Percentiles rank a stretch among this genome's conserved stretches.
Conservation (phyloP, 768 basidiomycete species). For the Asterophora lycoperdoides region DNA sequence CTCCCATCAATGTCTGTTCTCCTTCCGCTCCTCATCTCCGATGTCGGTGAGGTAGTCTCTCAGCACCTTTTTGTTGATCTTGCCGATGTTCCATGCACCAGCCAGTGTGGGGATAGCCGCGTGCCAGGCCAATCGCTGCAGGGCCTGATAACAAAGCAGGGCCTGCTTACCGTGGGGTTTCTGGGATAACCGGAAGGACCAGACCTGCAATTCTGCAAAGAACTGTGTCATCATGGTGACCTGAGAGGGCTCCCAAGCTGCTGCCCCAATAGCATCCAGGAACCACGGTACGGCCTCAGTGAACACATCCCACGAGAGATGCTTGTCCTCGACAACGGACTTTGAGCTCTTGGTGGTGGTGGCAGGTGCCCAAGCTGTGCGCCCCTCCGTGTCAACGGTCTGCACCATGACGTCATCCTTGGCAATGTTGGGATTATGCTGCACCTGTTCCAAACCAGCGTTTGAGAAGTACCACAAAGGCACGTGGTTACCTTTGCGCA, state of each 20-base stretch:
- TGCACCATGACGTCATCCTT: slow-evolving; percentile 5
- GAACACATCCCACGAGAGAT: slow-evolving; percentile 15
- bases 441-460: slow-evolving; percentile 4
- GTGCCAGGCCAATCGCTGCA: slow-evolving; percentile 13
- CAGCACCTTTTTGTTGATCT: not conserved
- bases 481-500: not conserved
- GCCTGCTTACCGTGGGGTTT: slow-evolving; percentile 6
- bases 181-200: slow-evolving; percentile 4
- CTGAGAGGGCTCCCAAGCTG: slow-evolving; percentile 8
- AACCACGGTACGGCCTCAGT: slow-evolving; percentile 8
- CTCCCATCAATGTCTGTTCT: not conserved
- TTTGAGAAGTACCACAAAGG: slow-evolving; percentile 17
- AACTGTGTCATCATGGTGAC: slow-evolving; percentile 10
- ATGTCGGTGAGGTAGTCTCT: not conserved
- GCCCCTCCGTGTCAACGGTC: not conserved
- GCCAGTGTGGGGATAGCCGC: not conserved
- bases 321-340: not conserved
- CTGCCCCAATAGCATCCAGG: slow-evolving; percentile 4
- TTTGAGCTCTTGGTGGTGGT: slow-evolving; percentile 2
- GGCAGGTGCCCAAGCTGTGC: not conserved
- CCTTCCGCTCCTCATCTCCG: not conserved
- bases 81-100: slow-evolving; percentile 5
- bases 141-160: slow-evolving; percentile 16
- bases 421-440: not conserved
- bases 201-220: slow-evolving; percentile 8